A percentile compares a stretch with the other conserved stretches of the same genome.
Evolutionary conservation across 768 basidiomycete species (phyloP).

Genomic region (Hygrocybe punicea): DNA sequence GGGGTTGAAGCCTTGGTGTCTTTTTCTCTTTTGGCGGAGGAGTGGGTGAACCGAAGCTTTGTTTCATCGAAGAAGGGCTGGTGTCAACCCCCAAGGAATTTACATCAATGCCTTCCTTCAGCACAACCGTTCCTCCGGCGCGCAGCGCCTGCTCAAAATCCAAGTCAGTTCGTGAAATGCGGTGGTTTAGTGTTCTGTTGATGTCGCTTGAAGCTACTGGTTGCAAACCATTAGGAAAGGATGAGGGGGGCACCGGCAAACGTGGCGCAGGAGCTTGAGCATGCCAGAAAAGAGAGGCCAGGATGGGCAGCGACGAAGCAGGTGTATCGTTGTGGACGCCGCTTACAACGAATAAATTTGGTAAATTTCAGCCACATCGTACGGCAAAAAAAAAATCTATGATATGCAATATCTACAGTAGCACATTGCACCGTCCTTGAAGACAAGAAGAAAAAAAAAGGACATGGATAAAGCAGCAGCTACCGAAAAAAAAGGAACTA

Average conservation of each 20-base stretch:
- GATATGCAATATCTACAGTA: slow-evolving; percentile 20
- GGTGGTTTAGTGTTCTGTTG: slow-evolving; percentile 41
- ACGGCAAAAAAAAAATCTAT: slow-evolving; percentile 31
- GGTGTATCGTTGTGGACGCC: background rate
- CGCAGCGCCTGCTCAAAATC: slow-evolving; percentile 79
- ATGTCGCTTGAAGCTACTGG: slow-evolving; percentile 55
- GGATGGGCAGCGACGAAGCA: slow-evolving; percentile 37
- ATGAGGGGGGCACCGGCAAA: slow-evolving; percentile 38
- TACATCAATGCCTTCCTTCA: slow-evolving; percentile 71
- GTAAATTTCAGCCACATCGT: too few species aligned
- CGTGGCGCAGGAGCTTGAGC: slow-evolving; percentile 31
- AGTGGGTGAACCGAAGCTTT: slow-evolving; percentile 43
- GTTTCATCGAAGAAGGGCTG: slow-evolving; percentile 40
- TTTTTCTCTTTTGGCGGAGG: slow-evolving; percentile 35
- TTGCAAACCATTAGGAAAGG: slow-evolving; percentile 51
- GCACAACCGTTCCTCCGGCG: slow-evolving; percentile 60
- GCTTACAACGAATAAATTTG: too few species aligned
- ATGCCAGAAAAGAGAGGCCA: slow-evolving; percentile 64
- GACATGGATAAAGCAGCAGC: background rate
- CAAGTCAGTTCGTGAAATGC: slow-evolving; percentile 69
- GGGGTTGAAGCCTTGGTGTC: slow-evolving; percentile 43
- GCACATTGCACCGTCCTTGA: background rate
- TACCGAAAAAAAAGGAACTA: background rate
- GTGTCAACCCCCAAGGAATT: slow-evolving; percentile 56
- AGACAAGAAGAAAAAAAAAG: background rate